Base-by-base conservation (phyloP, 2,329 filamentous ascomycete genomes). In the Ascochyta fabae region DNA sequence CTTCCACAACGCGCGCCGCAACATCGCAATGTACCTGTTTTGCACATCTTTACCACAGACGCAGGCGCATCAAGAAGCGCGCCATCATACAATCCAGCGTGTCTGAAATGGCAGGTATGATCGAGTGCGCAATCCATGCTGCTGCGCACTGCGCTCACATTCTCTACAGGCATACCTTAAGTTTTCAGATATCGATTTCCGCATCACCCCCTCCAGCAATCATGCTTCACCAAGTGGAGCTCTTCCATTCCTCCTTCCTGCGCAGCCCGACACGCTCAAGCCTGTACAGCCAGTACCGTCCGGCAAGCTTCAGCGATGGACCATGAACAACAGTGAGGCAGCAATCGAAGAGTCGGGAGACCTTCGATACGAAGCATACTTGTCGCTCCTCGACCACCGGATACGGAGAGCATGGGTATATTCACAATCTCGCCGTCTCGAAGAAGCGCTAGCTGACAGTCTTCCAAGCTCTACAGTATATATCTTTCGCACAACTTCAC, bases 61-160 rank as follows among this genome's bases (percentile, higher is more conserved):
- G 78, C 83, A n/a, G 88, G 86, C 66, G 89, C 87, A 31, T 74
- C 75, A 52, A 71, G 71, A 35, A 87, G 86, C 4, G 78, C 80
- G 27, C 90, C 92, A 24, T 96, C 91, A 62, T 96, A 89, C 78
- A 98, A 98, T 73, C 95, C 95, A 10, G 86, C 88, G 55, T 99
- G 95, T 80, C 81, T 98, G 70, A 96, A 94, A 80, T 98, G 92
- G 92, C 95, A 98, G 90, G 92, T 94, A 68, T 64, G 86, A 27
- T 4, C 9, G 16, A 22, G 16, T 24, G n/a, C 38, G 15, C 15
- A 16, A 46, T 26, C 23, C 44, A 41, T 16, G 9, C 19, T 42
- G 13, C 15, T 13, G 23, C 16, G 41, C 26, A 29, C 43, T 24
- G 3, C 53, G 48, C 57, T 60, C 36, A 64, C 40, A n/a, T 49